Base-by-base conservation (phyloP, 495 filamentous ascomycete species). In the Talaromyces liani region DNA sequence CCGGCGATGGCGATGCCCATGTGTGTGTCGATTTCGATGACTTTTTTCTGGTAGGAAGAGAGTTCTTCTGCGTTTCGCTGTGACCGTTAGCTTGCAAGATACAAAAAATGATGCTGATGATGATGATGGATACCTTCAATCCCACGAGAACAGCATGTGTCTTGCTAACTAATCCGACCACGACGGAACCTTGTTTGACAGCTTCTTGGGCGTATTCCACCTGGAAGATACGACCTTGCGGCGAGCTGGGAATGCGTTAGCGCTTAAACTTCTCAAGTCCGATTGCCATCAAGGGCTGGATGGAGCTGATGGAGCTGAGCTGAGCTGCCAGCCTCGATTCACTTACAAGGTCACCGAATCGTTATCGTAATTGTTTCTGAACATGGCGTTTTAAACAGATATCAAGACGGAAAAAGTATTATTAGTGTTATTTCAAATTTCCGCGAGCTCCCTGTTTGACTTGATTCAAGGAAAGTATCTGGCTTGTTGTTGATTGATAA, bases 351-450 rank as follows among this genome's bases (percentile, higher is more conserved):
- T 98, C 78, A 98, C 93, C 36, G 92, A 93, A 81, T 98, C 94
- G 85, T 98, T 98, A 80, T 98, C 94, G 84, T 98, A 98, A 79
- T 98, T 97, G 82, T 98, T 98, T 79, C 94, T 86, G 82, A 98
- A 98, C 94, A 98, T 98, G 64, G 72, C 87, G 57, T 56, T 9
- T 58, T 5, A 36, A 14, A 4, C 8, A 2, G 27, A 36, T 22
- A 22, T 31, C 2, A 36, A 22, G 29, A 36, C 6, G 29, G 24
- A 20, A 36, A 4, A 36, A 6, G n/a, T 33, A 58, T 36, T 24
- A 58, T 18, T 12, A 14, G 22, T 29, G 51, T 16, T 29, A 3
- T 36, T 58, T 6, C 5, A 8, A 2, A 2, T 36, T 58, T 58
- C 12, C 24, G 10, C 1, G 3, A 55, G 24, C 22, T 29, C 24